phyloP scores from a whole-genome alignment of 2,329 filamentous ascomycete species.

The Aspergillus ibericus region DNA sequence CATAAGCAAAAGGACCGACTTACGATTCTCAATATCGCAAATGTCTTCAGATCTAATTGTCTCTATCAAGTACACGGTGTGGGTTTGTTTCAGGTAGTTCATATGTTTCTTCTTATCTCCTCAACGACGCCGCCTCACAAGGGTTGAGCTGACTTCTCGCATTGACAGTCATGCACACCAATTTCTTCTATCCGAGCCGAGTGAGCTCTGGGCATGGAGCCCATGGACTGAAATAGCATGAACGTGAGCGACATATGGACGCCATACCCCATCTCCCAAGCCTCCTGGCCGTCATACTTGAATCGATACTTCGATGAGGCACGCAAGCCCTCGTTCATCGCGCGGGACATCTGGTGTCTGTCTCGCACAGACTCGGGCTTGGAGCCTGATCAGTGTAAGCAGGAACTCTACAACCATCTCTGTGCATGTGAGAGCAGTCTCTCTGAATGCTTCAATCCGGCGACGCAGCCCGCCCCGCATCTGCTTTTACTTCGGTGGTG shows the following conservation, averaged over 20 bases:
- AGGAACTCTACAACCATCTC: conserved; percentile 10
- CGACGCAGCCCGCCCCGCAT: conserved; percentile 11
- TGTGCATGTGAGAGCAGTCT: conserved; percentile 14
- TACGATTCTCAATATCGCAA: conserved; percentile 11
- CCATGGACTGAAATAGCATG: conserved; percentile 7
- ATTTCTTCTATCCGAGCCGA: conserved; percentile 19
- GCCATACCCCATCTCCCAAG: conserved; percentile 15
- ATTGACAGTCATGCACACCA: conserved; percentile 20
- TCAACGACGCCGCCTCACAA: background rate
- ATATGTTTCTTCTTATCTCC: too few relatives aligned
- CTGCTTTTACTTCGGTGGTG: conserved; percentile 16
- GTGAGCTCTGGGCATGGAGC: conserved; percentile 15
- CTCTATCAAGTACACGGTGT: conserved; percentile 24
- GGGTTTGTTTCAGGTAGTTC: conserved; percentile 25
- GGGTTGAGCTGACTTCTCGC: too few relatives aligned
- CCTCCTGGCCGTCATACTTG: conserved; percentile 11
- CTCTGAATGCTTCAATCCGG: conserved; percentile 3
- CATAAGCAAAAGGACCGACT: conserved; percentile 15
- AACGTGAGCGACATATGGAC: conserved; percentile 12
- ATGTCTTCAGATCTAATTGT: conserved; percentile 23
- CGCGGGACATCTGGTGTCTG: conserved; percentile 18
- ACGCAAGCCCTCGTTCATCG: conserved; percentile 21
- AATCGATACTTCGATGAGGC: conserved; percentile 23
- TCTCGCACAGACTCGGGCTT: background rate
- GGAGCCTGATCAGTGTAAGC: conserved; percentile 5